Conservation (phyloP, 768 basidiomycete genomes). For the Hydnomerulius pinastri region DNA sequence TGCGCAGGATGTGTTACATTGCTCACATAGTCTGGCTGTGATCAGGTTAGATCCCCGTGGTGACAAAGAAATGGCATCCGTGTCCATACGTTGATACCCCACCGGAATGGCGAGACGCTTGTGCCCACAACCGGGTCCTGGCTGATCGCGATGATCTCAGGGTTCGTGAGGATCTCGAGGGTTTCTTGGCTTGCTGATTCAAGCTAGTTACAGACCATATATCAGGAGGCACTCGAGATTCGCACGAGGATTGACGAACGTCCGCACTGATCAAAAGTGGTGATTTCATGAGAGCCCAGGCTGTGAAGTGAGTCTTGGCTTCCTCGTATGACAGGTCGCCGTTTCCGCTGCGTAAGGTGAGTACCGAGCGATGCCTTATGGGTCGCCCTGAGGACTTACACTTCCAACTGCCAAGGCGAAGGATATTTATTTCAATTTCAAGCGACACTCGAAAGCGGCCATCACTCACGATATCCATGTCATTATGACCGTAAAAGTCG, state of each 20-base stretch:
- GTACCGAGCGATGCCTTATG: too few species aligned
- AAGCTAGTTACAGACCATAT: slow-evolving; percentile 36
- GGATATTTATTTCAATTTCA: background rate
- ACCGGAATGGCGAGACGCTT: slow-evolving; percentile 65
- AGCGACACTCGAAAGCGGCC: slow-evolving; percentile 7
- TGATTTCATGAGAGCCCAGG: slow-evolving; percentile 72
- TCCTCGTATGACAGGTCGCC: slow-evolving; percentile 63
- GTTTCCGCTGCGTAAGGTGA: slow-evolving; percentile 49
- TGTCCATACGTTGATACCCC: slow-evolving; percentile 62
- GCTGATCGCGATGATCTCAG: slow-evolving; percentile 66
- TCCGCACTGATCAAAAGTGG: slow-evolving; percentile 65
- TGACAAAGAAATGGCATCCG: background rate
- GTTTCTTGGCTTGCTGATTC: slow-evolving; percentile 50
- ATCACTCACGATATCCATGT: slow-evolving; percentile 61
- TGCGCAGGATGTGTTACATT: slow-evolving; percentile 59
- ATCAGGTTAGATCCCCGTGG: background rate
- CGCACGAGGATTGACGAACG: slow-evolving; percentile 34
- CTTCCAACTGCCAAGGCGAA: slow-evolving; percentile 45
- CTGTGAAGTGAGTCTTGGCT: slow-evolving; percentile 69
- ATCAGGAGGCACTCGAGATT: slow-evolving; percentile 3
- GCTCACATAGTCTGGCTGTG: slow-evolving; percentile 39
- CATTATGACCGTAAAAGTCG: slow-evolving; percentile 69
- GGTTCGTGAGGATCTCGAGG: slow-evolving; percentile 60
- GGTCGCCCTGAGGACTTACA: too few species aligned
- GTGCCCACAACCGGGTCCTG: slow-evolving; percentile 65